Base-by-base conservation (phyloP, 495 filamentous ascomycete genomes). In the Podospora australis region DNA sequence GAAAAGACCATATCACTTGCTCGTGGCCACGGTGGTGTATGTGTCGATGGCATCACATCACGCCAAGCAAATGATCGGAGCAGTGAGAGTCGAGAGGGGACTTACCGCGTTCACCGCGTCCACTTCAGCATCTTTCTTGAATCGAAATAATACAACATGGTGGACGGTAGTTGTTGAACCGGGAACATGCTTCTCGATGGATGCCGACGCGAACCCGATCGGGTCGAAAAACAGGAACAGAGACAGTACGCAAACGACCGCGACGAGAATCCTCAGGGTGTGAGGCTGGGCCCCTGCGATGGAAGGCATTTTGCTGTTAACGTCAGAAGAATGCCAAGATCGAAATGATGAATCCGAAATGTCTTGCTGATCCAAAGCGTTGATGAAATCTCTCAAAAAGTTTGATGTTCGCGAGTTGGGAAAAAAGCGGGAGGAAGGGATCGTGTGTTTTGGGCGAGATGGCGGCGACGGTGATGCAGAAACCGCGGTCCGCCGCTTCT, bases 131-230 rank as follows among this genome's bases (percentile, higher is more conserved):
- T 60, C 68, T 5, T 65, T 23, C 50, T 80, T 82, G 68, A 81
- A 82, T 50, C 78, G 70, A 58, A 84, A 79, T 6, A 84, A 60
- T 7, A 83, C 79, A 21, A 83, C 68, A 48, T 83, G 81, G 6
- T 73, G 75, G 50, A 83, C 49, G 29, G 19, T 36, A 29, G 22
- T 24, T 5, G 46, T 29, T 8, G 0, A 29, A 6, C 38, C 26
- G 9, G 45, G 41, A 9, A 39, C 4, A 11, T n/a, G 23, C 10
- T 44, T 17, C 1, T 50, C 38, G 2, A 46, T 16, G 3, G 54
- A 46, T 13, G 29, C 22, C 3, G 54, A 48, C 1, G 51, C 48
- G 45, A 57, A 50, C 17, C 55, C 48, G 19, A 60, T 41, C 7
- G 58, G 58, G 34, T 61, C 49, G 46, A 56, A 52, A 35, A 58